Evolutionary conservation across 2,329 filamentous ascomycete genomes (phyloP).

Genomic region (Fusarium pseudonygamai): DNA sequence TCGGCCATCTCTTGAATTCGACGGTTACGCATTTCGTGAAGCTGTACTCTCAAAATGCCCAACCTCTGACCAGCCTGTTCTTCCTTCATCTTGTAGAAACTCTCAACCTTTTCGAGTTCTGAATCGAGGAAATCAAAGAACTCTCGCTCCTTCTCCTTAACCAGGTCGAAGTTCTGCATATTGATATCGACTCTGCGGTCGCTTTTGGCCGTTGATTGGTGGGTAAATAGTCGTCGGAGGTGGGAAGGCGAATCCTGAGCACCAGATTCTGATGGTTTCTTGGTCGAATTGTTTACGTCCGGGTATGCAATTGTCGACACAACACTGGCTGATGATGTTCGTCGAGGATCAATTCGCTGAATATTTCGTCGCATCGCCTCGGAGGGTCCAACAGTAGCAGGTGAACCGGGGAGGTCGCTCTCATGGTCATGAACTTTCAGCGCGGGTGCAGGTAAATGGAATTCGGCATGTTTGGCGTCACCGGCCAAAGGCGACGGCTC

Average conservation of each 20-base stretch:
- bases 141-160: conserved; percentile 80
- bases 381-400: conserved; percentile 31
- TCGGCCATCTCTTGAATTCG: conserved; percentile 76
- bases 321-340: conserved; percentile 49
- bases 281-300: conserved; percentile 7
- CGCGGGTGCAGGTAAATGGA: conserved; percentile 65
- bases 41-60: conserved; percentile 77
- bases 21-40: conserved; percentile 92
- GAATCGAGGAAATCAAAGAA: conserved; percentile 87
- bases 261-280: conserved; percentile 30
- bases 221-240: conserved; percentile 50
- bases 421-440: conserved; percentile 51
- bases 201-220: conserved; percentile 36
- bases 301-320: conserved; percentile 31
- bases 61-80: conserved; percentile 81
- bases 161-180: conserved; percentile 63
- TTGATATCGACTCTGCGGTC: conserved; percentile 53
- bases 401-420: conserved; percentile 34
- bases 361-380: conserved; percentile 28
- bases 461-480: conserved; percentile 46
- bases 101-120: conserved; percentile 90
- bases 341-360: conserved; percentile 45
- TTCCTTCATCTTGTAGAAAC: conserved; percentile 89
- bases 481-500: conserved; percentile 38
- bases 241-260: conserved; percentile 42